Conservation (phyloP, 2,329 filamentous ascomycete species). For the Chaetomiaceae sp. region DNA sequence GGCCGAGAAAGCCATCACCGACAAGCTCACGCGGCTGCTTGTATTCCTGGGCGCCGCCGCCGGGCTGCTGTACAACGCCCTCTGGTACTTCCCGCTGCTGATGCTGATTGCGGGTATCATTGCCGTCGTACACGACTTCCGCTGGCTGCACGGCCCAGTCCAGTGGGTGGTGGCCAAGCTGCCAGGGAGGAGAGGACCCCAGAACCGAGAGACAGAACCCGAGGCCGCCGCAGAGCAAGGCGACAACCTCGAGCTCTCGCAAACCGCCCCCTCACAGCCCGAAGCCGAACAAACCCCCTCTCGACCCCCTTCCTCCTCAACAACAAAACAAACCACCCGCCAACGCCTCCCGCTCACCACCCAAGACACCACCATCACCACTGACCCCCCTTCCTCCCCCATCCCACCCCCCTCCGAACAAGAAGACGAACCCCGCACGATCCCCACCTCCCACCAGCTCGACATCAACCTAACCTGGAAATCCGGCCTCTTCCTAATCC, state of each 20-base stretch:
- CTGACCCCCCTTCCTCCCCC: not conserved
- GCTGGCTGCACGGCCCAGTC: conserved; percentile 41
- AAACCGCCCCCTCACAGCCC: not conserved
- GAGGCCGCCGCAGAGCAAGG: not conserved
- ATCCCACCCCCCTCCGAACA: not conserved
- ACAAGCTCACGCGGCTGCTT: conserved; percentile 56
- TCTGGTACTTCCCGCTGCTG: conserved; percentile 71
- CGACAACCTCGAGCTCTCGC: not conserved
- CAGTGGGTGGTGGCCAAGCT: not conserved
- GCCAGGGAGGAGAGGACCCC: not conserved
- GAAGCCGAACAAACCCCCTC: not conserved
- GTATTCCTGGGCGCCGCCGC: conserved; percentile 61
- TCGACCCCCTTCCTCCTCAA: not conserved
- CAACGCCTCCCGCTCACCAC: conserved; percentile 3
- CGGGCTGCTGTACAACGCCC: conserved; percentile 63
- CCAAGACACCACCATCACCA: not conserved
- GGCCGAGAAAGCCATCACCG: conserved; percentile 62
- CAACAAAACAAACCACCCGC: conserved; percentile 1
- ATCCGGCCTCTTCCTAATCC: conserved; percentile 39
- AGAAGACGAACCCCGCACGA: conserved; percentile 23
- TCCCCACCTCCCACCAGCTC: conserved; percentile 33
- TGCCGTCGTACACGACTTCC: conserved; percentile 53
- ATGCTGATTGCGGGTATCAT: conserved; percentile 52
- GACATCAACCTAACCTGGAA: conserved; percentile 45
- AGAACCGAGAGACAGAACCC: not conserved